Conservation (phyloP, 176 grass and related monocot species). For the Paspalum notatum region DNA sequence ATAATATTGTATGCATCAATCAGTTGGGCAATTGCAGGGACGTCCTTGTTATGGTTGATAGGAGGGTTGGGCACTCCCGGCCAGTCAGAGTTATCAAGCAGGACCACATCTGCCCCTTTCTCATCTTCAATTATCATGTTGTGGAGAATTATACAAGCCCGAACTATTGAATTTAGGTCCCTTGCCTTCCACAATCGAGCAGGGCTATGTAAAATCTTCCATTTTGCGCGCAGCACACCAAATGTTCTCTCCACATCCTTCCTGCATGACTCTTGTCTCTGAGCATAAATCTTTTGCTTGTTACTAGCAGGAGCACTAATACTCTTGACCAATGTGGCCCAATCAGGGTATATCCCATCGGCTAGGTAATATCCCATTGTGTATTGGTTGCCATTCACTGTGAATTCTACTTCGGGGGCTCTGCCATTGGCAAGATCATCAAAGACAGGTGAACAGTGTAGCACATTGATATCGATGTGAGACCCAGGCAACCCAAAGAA, state of each 20-base stretch:
- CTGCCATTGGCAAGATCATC: not conserved
- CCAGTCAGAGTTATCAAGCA: too few relatives aligned
- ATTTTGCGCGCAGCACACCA: not conserved
- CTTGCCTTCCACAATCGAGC: too few relatives aligned
- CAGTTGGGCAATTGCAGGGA: too few relatives aligned
- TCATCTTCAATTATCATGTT: too few relatives aligned
- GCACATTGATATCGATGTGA: not conserved
- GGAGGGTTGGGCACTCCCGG: too few relatives aligned
- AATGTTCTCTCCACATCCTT: not conserved
- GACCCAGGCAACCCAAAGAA: slow-evolving; percentile 5
- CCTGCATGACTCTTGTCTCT: not conserved
- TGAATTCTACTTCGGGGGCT: not conserved
- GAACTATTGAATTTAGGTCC: too few relatives aligned
- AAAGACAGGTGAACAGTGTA: not conserved
- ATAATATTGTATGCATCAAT: too few relatives aligned
- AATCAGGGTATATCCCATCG: not conserved
- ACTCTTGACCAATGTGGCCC: not conserved
- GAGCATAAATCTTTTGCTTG: not conserved
- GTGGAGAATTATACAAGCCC: too few relatives aligned
- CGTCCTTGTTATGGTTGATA: too few relatives aligned
- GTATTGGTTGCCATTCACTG: not conserved
- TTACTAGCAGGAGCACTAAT: not conserved
- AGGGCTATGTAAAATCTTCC: too few relatives aligned
- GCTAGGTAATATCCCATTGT: not conserved
- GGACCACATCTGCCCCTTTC: too few relatives aligned